These are phyloP conservation scores for Wickerhamiella lipophila DNA, from an alignment of 805 yeast genomes.

Conservation along the genomic window DNA sequence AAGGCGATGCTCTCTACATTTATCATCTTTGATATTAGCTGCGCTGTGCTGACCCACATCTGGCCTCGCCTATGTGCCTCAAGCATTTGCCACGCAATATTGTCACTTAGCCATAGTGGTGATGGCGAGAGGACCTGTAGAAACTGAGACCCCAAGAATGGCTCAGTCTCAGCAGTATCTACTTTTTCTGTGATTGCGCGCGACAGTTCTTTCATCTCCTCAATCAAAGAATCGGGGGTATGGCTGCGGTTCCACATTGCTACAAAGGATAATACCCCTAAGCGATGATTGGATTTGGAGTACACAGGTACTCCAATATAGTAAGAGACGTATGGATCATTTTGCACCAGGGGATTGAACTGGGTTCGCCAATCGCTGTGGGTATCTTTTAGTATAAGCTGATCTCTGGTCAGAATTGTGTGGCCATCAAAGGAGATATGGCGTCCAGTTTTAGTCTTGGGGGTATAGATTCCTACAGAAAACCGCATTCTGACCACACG, in stretches of 20 bases:
- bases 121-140: neutral
- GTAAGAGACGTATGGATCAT: conserved; percentile 45
- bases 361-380: conserved; percentile 57
- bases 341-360: conserved; percentile 50
- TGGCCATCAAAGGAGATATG: conserved; percentile 54
- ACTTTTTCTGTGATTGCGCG: neutral
- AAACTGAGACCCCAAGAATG: neutral
- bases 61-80: neutral
- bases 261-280: neutral
- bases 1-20: neutral
- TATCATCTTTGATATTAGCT: neutral
- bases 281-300: conserved; percentile 15
- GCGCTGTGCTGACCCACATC: neutral
- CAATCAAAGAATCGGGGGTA: neutral
- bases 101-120: neutral
- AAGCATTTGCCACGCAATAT: neutral
- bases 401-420: conserved; percentile 45
- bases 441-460: conserved; percentile 25
- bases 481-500: neutral
- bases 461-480: neutral
- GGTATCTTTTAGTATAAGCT: conserved; percentile 47
- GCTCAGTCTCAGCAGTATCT: neutral
- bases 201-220: neutral
- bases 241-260: conserved; percentile 1
- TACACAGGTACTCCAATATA: conserved; percentile 54